Evolutionary conservation across 2,329 filamentous ascomycete genomes (phyloP), one percentile per base, ranked within the genome.

Genomic region (Arthroderma sp.): DNA sequence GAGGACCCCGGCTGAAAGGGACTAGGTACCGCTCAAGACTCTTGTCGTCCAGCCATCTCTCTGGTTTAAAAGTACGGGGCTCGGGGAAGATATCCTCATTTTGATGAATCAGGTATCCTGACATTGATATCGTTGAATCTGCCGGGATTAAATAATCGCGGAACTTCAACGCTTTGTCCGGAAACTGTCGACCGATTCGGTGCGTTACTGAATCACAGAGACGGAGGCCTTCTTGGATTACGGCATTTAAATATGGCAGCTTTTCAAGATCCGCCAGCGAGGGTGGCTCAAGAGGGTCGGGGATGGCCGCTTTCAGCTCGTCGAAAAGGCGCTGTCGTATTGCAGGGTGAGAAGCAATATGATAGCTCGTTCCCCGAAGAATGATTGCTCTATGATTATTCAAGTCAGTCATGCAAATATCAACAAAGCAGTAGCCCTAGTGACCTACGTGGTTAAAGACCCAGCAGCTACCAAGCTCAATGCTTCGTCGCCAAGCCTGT

Each of bases 401-500:
- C 10, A n/a, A 6, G 6, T n/a, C 34, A 11, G 11, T n/a, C 27
- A 37, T 6, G 34, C 34, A n/a, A 22, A 22, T 22, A 22, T 22
- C 3, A 22, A 22, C 3, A 22, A 22, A 22, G 15, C 15, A 22
- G 11, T 37, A 4, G 37, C n/a, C 8, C 10, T 22, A 5, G 37
- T 8, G 8, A 22, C 15, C 5, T 45, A 51, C 8, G 53, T 55
- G 7, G 58, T 58, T 27, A 52, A 50, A 7, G 54, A 42, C 6
- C 54, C 58, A 9, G 56, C 58, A 15, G 39, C 52, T 6, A 58
- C 40, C 2, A 61, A 40, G 6, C 51, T 42, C 15, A 47, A 48
- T 9, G 52, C 56, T 48, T 61, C 58, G 8, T 60, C 51, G 33
- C 47, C 45, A 4, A 61, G 48, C 3, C 58, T 53, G 2, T 30